Evolutionary conservation across 805 yeast genomes (phyloP).

Genomic region (Metschnikowia amazonensis): DNA sequence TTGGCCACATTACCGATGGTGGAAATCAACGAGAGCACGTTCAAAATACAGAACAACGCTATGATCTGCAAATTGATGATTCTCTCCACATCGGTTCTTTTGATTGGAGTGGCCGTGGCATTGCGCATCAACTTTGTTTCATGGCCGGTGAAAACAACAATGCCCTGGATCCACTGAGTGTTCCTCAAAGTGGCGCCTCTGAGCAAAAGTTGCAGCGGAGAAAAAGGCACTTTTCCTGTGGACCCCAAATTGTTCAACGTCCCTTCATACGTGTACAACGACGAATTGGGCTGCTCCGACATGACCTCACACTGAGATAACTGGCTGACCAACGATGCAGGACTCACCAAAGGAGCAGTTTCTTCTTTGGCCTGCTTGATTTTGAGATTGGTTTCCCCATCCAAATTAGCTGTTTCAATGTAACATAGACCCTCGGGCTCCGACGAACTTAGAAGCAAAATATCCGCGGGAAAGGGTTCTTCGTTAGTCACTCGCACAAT

Average conservation of each 20-base stretch:
- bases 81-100: constrained; percentile 94
- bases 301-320: constrained; percentile 42
- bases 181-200: constrained; percentile 96
- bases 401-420: constrained; percentile 94
- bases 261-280: constrained; percentile 93
- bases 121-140: constrained; percentile 97
- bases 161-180: constrained; percentile 92
- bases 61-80: constrained; percentile 89
- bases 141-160: constrained; percentile 94
- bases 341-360: constrained; percentile 68
- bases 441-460: constrained; percentile 79
- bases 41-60: constrained; percentile 77
- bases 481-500: constrained; percentile 79
- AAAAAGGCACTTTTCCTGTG: constrained; percentile 53
- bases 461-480: constrained; percentile 92
- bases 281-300: constrained; percentile 92
- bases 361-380: constrained; percentile 85
- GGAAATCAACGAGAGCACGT: constrained; percentile 72
- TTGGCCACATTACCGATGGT: constrained; percentile 84
- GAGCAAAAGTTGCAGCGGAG: constrained; percentile 86
- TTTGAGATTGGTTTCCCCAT: constrained; percentile 95
- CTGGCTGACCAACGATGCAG: constrained; percentile 45
- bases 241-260: constrained; percentile 57
- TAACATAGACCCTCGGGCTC: constrained; percentile 98
- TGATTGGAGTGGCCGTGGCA: constrained; percentile 98